phyloP scores from a whole-genome alignment of 1,284 basidiomycete species.

The Megacollybia platyphylla region DNA sequence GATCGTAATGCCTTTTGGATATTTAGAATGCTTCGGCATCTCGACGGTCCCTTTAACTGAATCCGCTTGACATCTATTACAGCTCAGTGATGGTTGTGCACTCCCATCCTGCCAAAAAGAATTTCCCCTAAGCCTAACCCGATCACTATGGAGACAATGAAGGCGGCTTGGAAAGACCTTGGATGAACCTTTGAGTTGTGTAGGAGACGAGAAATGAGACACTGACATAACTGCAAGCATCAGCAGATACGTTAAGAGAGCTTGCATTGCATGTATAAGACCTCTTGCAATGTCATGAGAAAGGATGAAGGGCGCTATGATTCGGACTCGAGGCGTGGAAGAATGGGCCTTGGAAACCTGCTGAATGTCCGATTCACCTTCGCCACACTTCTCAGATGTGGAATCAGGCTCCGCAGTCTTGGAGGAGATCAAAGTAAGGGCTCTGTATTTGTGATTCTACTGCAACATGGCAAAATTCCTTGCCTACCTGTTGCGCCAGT shows the following conservation, averaged over 20 bases:
- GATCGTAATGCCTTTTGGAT: too few species aligned
- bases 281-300: slow-evolving; percentile 55
- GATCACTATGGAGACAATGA: slow-evolving; percentile 48
- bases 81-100: slow-evolving; percentile 1
- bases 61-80: neutral
- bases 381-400: slow-evolving; percentile 4
- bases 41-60: too few species aligned
- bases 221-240: slow-evolving; percentile 68
- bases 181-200: slow-evolving; percentile 5
- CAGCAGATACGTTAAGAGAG: slow-evolving; percentile 41
- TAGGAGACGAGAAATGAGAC: neutral
- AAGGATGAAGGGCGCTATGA: slow-evolving; percentile 42
- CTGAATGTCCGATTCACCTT: neutral
- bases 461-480: neutral
- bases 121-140: slow-evolving; percentile 57
- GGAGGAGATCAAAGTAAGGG: slow-evolving; percentile 12
- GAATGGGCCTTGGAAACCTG: neutral
- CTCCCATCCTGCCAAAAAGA: slow-evolving; percentile 40
- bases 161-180: slow-evolving; percentile 67
- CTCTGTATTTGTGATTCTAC: slow-evolving; percentile 8
- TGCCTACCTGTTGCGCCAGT: slow-evolving; percentile 47
- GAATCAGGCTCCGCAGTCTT: slow-evolving; percentile 3
- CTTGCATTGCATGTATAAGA: slow-evolving; percentile 39
- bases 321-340: slow-evolving; percentile 12
- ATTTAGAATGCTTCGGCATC: too few species aligned